Base-by-base conservation (phyloP, 1,139 yeast genomes). In the Hemisphaericaspora xylofermentans region DNA sequence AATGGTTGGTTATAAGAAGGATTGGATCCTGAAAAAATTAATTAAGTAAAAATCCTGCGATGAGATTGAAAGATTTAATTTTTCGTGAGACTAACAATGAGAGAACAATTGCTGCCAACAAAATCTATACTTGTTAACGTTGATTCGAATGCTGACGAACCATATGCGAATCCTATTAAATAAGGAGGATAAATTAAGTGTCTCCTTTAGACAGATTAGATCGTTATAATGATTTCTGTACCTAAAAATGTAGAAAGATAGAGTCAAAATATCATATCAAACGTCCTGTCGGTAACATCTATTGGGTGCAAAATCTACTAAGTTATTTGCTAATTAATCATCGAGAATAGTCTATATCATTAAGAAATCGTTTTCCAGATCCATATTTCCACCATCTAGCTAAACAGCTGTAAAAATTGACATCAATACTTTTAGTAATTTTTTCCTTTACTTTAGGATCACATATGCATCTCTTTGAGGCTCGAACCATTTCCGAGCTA, bases 361-460 rank as follows among this genome's bases (percentile, higher is more conserved):
- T 71, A 25, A 76, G 49, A 46, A 78, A 78, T 6, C 50, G 52
- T 50, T 77, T 78, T 2, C 83, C 83, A 6, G 71, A 56, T 0
- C 94, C 93, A 50, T 75, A 74, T 51, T 78, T 77, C 96, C 96
- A 88, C 96, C 96, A 89, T 49, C 84, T 70, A 33, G 86, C 79
- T 44, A 89, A 63, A 63, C 98, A 89, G 51, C 95, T 85, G 52
- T 76, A 80, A 1, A 75, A 66, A 40, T 68, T 66, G 12, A 80
- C 68, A 56, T 88, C 95, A 35, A 86, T 74, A 2, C 71, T 63
- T 9, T 45, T 45, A 9, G 50, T 51, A 14, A 75, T 71, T 4
- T 30, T 39, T 4, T 43, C 26, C 3, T 63, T 57, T 13, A 68
- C 71, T 4, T 66, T 66, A 3, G 63, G 57, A 30, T 61, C 63